Evolutionary conservation across 805 yeast species (phyloP), one percentile per base, ranked within the genome.

Genomic region (Candida lessepsii): DNA sequence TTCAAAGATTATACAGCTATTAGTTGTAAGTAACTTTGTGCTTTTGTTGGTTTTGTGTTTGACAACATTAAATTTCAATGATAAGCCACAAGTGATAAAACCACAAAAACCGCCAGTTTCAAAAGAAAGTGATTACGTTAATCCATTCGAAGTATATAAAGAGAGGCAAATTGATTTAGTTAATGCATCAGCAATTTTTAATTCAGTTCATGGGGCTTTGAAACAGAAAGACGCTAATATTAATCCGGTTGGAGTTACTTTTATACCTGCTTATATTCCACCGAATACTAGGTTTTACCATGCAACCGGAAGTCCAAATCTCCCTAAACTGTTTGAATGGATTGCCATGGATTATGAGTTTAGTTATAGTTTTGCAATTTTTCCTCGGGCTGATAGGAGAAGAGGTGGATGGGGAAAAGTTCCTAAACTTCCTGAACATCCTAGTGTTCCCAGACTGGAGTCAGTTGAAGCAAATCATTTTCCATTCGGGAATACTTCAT

Each of bases 261-360:
- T 69, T 46, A 67, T 80, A 29, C 83, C 86, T 0, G 86, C 82
- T 1, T 70, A 69, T 40, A 65, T 81, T 17, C 83, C 85, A 0
- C 65, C 73, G 31, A 82, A 82, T 3, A 78, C 85, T 0, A 49
- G 75, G 26, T 50, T 81, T 37, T 81, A 76, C 42, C 86, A 80
- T 54, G 65, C 81, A 0, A 77, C 76, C 3, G 40, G 45, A 3
- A 45, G 52, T n/a, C 66, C 68, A 0, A 41, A 51, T 3, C 48
- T 77, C 8, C 83, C 84, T 1, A 52, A 53, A 0, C 51, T 63
- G 17, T 69, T 69, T 23, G 86, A 81, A 53, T 80, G 86, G 86
- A 58, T 78, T 9, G 86, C 86, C 1, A 63, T 80, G 72, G 83
- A 80, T 52, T 73, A 66, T 46, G 85, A 80, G 49, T 80, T 80